Percentiles rank a stretch among this genome's conserved stretches.
These are phyloP conservation scores for Panaeolus papilionaceus DNA, from an alignment of 768 basidiomycete species.

Conservation along the genomic window DNA sequence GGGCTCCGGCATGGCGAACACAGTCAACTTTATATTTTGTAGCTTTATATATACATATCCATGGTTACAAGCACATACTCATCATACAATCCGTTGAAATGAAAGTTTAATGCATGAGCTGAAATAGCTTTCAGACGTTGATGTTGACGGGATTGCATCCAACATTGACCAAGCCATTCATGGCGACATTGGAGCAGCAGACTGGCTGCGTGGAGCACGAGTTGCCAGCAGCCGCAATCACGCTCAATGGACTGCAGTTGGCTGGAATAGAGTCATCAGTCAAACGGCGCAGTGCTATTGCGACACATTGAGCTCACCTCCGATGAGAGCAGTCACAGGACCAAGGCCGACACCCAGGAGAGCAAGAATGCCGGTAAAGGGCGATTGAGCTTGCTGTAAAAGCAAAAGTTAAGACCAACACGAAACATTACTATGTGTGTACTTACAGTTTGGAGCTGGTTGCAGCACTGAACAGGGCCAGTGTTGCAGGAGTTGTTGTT, in stretches of 20 bases:
- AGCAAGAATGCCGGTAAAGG: background rate
- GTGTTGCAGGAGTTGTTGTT: no score
- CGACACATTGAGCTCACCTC: background rate
- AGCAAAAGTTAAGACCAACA: background rate
- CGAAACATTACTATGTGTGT: no score
- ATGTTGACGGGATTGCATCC: background rate
- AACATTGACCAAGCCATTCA: background rate
- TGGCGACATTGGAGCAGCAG: background rate
- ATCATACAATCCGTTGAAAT: background rate
- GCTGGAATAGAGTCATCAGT: background rate
- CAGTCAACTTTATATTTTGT: no score
- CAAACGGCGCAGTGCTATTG: background rate
- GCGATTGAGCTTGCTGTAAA: constrained; percentile 1
- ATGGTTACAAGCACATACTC: no score
- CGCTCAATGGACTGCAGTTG: constrained; percentile 9
- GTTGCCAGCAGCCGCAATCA: background rate
- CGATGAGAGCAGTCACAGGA: background rate
- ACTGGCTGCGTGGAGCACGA: background rate
- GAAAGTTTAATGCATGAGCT: background rate
- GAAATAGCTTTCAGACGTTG: background rate
- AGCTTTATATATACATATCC: no score
- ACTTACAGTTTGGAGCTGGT: background rate
- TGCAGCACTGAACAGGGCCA: background rate
- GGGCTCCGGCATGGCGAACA: no score
- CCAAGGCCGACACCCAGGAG: background rate